Evolutionary conservation across 257 asterid genomes (phyloP), one percentile per base, ranked within the genome.

Genomic region (Verbascum thapsus): DNA sequence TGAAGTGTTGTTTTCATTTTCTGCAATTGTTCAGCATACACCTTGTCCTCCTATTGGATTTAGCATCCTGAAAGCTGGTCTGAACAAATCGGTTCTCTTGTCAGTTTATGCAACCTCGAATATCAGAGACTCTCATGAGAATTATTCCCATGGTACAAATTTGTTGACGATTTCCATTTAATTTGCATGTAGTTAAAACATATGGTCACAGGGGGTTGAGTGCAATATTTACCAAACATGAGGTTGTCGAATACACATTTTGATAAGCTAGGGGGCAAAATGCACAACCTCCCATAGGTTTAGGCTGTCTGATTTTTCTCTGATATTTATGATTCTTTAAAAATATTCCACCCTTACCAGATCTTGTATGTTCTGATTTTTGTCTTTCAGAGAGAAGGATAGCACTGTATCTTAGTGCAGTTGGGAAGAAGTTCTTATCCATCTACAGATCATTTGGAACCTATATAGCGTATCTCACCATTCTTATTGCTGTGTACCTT

Each of bases 51-150:
- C 92, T 30, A 50, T 85, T 61, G 92, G 92, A 68, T 85, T 85
- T 80, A 78, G 89, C 87, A 82, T 85, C 56, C 76, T 85, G 52
- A 82, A 76, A 80, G 92, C 88, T 67, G 92, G 92, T 68, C 59
- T 85, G 73, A 85, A 78, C 85, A 85, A 85, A 79, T 85, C 92
- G 35, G 89, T 85, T 78, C 82, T 85, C 43, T 64, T 85, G 75
- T 85, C 92, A 20, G 83, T 85, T 63, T 85, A 85, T 74, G 80
- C 86, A 22, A 68, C 92, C 63, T 76, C 92, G 51, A 77, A 81
- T 64, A 58, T 71, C 74, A 61, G 85, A 72, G 86, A 80, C 61
- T 59, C 69, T 54, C 58, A 53, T 50, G 75, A 74, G 66, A 72
- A 74, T 67, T 74, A 73, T 68, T 83, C 90, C 59, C 85, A 76